Base-by-base conservation (phyloP, 129 eudicot genomes). In the Flaveria brownii region DNA sequence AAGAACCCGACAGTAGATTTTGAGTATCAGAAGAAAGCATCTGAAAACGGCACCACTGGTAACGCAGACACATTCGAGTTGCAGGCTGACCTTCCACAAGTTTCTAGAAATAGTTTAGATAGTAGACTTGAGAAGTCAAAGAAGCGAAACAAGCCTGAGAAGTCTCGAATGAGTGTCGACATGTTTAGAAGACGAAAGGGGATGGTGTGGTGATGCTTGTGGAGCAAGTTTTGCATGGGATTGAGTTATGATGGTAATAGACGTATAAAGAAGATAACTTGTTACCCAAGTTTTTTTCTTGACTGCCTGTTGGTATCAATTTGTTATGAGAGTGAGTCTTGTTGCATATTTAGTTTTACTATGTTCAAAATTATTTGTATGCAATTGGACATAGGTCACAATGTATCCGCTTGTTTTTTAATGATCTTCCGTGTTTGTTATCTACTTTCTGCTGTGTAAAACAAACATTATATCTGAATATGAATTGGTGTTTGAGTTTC, bases 91-190 rank as follows among this genome's bases (percentile, higher is more conserved):
- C 78, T 74, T 69, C 90, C 89, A 6, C 92, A 90, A 71, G 88
- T 87, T 77, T 90, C 97, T 81, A 88, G 97, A 68, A 93, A 90
- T 88, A 88, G 98, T 75, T 93, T 91, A 86, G 97, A 91, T 82
- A 91, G 98, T 78, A 89, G 96, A 74, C 96, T 93, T 26, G 97
- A 90, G 51, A 93, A 91, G 84, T 88, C 96, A 59, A 93, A 93
- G 92, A 92, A 92, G 82, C 17, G 80, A 28, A 85, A 57, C 85
- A 88, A 93, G 90, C 90, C 97, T 10, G 97, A 88, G 71, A 91
- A 91, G 81, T 90, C 94, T 51, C 88, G 97, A 36, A 88, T 91
- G 91, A 91, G 97, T 25, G 91, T 88, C 66, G 97, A 91, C 86
- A 83, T 89, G 76, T 86, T 84, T 77, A 82, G 97, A 85, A 85